These are phyloP conservation scores for Pseudoneurospora amorphoporcata DNA, from an alignment of 495 filamentous ascomycete species.

Conservation along the genomic window DNA sequence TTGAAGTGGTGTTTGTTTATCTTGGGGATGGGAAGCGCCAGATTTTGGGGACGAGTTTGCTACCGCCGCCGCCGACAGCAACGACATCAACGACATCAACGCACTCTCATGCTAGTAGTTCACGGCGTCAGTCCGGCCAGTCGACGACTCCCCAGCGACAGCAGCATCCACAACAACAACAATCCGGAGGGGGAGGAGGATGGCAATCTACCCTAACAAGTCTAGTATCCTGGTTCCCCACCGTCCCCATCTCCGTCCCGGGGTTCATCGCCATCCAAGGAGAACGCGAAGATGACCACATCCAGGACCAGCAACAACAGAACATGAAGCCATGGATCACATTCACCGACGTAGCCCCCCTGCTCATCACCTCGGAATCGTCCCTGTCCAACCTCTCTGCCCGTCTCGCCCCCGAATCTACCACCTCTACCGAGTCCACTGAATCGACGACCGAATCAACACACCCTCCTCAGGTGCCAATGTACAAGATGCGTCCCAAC, in stretches of 20 bases:
- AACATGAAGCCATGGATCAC: conserved; percentile 34
- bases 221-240: background rate
- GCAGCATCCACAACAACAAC: background rate
- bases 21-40: conserved; percentile 51
- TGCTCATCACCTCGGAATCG: conserved; percentile 58
- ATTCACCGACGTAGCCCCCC: conserved; percentile 75
- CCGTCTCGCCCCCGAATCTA: conserved; percentile 41
- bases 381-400: conserved; percentile 57
- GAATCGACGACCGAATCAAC: background rate
- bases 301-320: conserved; percentile 2
- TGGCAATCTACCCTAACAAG: conserved; percentile 39
- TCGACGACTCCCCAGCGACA: conserved; percentile 5
- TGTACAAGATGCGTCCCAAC: conserved; percentile 79
- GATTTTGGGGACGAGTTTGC: conserved; percentile 50
- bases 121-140: background rate
- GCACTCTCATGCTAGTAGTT: background rate
- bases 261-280: conserved; percentile 2
- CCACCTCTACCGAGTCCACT: conserved; percentile 1
- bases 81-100: background rate
- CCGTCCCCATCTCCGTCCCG: conserved; percentile 16
- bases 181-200: background rate
- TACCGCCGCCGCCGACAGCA: conserved; percentile 13
- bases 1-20: conserved; percentile 54
- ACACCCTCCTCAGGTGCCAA: conserved; percentile 1
- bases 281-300: background rate